Conservation (phyloP, 106 monocot genomes). For the Dioscorea alata region DNA sequence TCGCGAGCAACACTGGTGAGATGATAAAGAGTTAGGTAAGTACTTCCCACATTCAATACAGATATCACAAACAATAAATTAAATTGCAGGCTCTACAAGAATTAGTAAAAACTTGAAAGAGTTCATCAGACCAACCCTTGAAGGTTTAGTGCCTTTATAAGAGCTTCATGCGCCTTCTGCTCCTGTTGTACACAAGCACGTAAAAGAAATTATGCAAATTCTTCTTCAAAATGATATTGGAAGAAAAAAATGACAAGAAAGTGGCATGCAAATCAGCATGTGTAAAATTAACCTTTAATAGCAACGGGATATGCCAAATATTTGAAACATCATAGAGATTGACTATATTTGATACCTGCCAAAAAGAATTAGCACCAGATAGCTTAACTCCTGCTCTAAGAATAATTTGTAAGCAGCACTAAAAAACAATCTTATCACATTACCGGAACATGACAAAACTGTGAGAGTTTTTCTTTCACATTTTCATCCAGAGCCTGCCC, state of each 20-base stretch:
- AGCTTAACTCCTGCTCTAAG: neutral
- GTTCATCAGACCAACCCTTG: slow-evolving; percentile 21
- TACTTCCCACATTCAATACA: neutral
- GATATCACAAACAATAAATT: neutral
- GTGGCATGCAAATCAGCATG: neutral
- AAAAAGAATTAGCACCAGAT: slow-evolving; percentile 1
- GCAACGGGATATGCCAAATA: slow-evolving; percentile 78
- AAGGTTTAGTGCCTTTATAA: slow-evolving; percentile 39
- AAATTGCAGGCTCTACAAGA: neutral
- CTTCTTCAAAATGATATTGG: neutral
- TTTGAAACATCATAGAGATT: slow-evolving; percentile 74
- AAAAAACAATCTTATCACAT: neutral
- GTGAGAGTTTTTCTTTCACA: slow-evolving; percentile 69
- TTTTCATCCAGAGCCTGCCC: slow-evolving; percentile 48
- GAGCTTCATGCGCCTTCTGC: slow-evolving; percentile 49
- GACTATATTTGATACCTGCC: slow-evolving; percentile 53
- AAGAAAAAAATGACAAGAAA: neutral
- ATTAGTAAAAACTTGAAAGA: neutral
- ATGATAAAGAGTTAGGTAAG: neutral
- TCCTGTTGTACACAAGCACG: slow-evolving; percentile 15
- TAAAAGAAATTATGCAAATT: no score
- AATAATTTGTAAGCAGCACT: neutral
- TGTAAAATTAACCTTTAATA: slow-evolving; percentile 28
- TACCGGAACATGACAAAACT: slow-evolving; percentile 75
- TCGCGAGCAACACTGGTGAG: slow-evolving; percentile 16